Base-by-base conservation (phyloP, 202 grass and related monocot genomes). In the Brachypodium distachyon region DNA sequence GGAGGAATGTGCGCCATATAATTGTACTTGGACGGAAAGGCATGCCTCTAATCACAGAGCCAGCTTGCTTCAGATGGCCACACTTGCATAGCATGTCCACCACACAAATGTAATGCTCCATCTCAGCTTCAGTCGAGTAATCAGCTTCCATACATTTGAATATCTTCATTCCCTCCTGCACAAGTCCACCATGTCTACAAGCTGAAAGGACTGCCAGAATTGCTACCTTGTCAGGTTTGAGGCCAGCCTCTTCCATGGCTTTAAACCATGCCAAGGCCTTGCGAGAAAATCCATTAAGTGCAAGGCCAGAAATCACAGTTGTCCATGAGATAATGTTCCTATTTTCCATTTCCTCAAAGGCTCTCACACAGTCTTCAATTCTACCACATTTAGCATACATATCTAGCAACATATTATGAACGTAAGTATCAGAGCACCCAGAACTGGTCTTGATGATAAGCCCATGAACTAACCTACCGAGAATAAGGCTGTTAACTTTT, bases 361-460 rank as follows among this genome's bases (percentile, higher is more conserved):
- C 57, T 76, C 74, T 87, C 42, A 90, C 49, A 77, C 90, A 89
- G 17, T 84, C 79, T 53, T 93, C 82, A 47, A 97, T 78, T 71
- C 86, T 90, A 61, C 91, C 94, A 70, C 88, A 97, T 81, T 97
- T 94, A 36, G 83, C 91, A 69, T 97, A 91, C 84, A 97, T 90
- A 83, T 97, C 86, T 41, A 97, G 58, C 77, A 94, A 74, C 79
- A 90, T 40, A 84, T 97, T 93, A 77, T 28, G 31, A 56, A 86
- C 82, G 49, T 70, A 86, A 72, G 84, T 88, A 58, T 97, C 86
- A 10, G 73, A 80, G 81, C 55, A 68, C 13, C 78, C 62, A 25
- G 76, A 89, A 53, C 68, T 68, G 42, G 84, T 93, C 82, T 93
- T 97, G 40, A 90, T 58, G 77, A 88, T 56, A 76, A 93, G 75